Percentiles rank a stretch among this genome's conserved stretches.
Evolutionary conservation across 371 early-diverging fungal genomes (phyloP).

Genomic region (Amoeboaphelidium protococcarum): DNA sequence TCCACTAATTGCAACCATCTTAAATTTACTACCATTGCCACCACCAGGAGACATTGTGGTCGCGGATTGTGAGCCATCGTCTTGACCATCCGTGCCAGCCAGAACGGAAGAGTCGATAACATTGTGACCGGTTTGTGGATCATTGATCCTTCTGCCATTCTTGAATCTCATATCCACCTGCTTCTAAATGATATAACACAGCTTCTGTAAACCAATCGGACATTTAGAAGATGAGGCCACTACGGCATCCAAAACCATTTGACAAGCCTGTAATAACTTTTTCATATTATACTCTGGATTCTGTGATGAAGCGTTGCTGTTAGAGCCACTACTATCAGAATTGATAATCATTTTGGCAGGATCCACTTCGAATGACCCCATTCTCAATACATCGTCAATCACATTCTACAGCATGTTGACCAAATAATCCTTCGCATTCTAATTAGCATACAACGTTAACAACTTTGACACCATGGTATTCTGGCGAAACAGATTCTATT

Average conservation of each 20-base stretch:
- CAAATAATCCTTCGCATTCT: neutral
- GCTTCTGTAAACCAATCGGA: neutral
- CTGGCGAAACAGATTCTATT: neutral
- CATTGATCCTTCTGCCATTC: too few species aligned
- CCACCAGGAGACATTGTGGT: neutral
- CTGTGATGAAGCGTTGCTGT: too few species aligned
- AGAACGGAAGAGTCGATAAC: too few species aligned
- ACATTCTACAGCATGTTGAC: neutral
- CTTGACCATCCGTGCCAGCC: too few species aligned
- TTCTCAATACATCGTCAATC: neutral
- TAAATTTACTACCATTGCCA: too few species aligned
- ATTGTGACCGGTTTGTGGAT: too few species aligned
- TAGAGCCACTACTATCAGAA: too few species aligned
- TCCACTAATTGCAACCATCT: slow-evolving; percentile 63
- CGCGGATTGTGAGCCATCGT: neutral
- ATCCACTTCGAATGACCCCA: neutral
- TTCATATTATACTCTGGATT: neutral
- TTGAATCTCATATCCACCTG: neutral
- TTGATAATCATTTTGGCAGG: neutral
- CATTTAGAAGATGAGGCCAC: neutral
- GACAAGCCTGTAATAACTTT: neutral
- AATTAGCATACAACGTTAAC: neutral
- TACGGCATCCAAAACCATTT: neutral
- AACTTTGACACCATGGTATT: neutral
- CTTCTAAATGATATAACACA: neutral